Percentiles rank a stretch among this genome's conserved stretches.
These are phyloP conservation scores for Blastobotrys niveus DNA, from an alignment of 1,139 yeast genomes.

Conservation along the genomic window DNA sequence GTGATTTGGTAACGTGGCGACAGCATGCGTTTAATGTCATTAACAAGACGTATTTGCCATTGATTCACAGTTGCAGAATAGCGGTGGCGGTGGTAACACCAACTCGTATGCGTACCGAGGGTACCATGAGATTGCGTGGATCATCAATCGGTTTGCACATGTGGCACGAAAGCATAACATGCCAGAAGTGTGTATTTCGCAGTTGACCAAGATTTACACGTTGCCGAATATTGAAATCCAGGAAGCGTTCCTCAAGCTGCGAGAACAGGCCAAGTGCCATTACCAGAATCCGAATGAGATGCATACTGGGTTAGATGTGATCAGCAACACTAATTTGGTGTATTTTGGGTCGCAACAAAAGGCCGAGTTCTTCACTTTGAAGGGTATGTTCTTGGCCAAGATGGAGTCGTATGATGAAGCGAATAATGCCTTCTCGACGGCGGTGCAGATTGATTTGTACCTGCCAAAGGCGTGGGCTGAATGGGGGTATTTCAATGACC, in stretches of 20 bases:
- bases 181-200: conserved; percentile 95
- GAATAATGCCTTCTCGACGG: conserved; percentile 94
- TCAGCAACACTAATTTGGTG: conserved; percentile 90
- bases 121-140: conserved; percentile 99
- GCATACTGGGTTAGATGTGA: conserved; percentile 92
- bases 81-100: conserved; percentile 51
- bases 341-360: conserved; percentile 96
- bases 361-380: conserved; percentile 93
- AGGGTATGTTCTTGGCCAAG: conserved; percentile 96
- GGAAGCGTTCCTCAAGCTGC: conserved; percentile 89
- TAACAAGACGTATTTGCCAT: conserved; percentile 88
- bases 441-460: conserved; percentile 90
- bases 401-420: conserved; percentile 89
- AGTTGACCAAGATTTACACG: conserved; percentile 87
- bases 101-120: conserved; percentile 95
- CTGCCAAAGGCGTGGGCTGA: conserved; percentile 99
- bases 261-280: conserved; percentile 97
- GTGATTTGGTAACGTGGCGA: conserved; percentile 96
- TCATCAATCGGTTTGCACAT: conserved; percentile 95
- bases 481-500: conserved; percentile 96
- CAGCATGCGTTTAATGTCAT: conserved; percentile 98
- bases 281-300: conserved; percentile 83
- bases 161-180: conserved; percentile 94
- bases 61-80: conserved; percentile 78
- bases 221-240: conserved; percentile 97